Percentiles rank a stretch among this genome's conserved stretches.
These are phyloP conservation scores for Psophocarpus tetragonolobus DNA, from an alignment of 306 rosid genomes.

Conservation along the genomic window DNA sequence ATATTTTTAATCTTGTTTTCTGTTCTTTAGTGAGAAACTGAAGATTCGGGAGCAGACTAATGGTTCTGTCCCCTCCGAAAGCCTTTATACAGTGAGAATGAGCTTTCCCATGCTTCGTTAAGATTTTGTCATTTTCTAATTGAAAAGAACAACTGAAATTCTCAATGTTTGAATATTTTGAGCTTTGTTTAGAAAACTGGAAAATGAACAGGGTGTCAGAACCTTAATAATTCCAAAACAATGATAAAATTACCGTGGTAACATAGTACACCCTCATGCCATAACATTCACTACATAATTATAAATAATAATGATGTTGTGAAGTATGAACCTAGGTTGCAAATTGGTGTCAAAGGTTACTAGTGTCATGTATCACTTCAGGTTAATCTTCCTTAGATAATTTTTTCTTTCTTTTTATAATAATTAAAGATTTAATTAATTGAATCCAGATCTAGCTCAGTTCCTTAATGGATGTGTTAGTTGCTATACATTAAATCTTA, in stretches of 20 bases:
- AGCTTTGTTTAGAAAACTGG: conserved; percentile 19
- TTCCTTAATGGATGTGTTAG: too few relatives aligned
- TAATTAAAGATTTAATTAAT: neutral
- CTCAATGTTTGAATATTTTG: conserved; percentile 38
- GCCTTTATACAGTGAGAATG: conserved; percentile 70
- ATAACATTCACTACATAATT: conserved; percentile 2
- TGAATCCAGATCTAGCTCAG: too few relatives aligned
- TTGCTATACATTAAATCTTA: too few relatives aligned
- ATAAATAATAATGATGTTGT: conserved; percentile 29
- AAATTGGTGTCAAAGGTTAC: neutral
- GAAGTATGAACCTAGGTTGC: conserved; percentile 23
- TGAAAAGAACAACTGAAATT: conserved; percentile 48
- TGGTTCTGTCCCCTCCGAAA: conserved; percentile 60
- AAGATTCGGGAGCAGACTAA: conserved; percentile 70
- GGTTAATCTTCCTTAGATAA: neutral
- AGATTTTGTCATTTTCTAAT: conserved; percentile 73
- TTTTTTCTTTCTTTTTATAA: neutral
- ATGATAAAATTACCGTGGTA: conserved; percentile 32
- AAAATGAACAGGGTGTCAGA: conserved; percentile 34
- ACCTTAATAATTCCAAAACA: conserved; percentile 39
- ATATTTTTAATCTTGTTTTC: conserved; percentile 36
- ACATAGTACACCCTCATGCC: conserved; percentile 13
- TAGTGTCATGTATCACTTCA: neutral
- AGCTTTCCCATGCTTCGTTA: conserved; percentile 69
- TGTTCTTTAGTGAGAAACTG: conserved; percentile 63